Percentiles rank a stretch among this genome's conserved stretches.
Evolutionary conservation across 1,139 yeast genomes (phyloP).

Genomic region (Cylindricascospora bacillispora): DNA sequence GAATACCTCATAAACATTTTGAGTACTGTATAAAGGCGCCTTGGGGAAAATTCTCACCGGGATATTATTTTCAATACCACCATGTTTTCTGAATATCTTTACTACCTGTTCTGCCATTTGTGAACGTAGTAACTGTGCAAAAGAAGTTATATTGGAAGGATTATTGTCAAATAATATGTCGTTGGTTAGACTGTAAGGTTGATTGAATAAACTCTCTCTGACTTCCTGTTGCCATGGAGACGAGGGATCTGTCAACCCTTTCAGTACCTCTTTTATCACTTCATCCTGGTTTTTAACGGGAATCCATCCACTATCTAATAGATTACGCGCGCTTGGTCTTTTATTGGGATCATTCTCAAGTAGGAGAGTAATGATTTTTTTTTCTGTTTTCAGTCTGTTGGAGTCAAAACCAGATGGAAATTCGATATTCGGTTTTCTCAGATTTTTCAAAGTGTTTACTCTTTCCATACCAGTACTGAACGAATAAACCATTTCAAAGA

Average conservation of each 20-base stretch:
- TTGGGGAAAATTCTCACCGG: constrained; percentile 65
- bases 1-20: constrained; percentile 60
- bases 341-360: constrained; percentile 66
- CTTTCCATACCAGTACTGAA: constrained; percentile 89
- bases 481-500: constrained; percentile 85
- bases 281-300: constrained; percentile 89
- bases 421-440: constrained; percentile 45
- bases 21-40: constrained; percentile 54
- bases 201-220: constrained; percentile 69
- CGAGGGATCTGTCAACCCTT: constrained; percentile 74
- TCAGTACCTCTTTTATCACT: constrained; percentile 74
- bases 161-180: constrained; percentile 65
- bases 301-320: constrained; percentile 67
- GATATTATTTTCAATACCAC: constrained; percentile 65
- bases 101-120: constrained; percentile 45
- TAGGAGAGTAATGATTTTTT: constrained; percentile 48
- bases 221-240: constrained; percentile 94
- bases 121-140: constrained; percentile 26
- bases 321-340: constrained; percentile 67
- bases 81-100: constrained; percentile 60
- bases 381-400: constrained; percentile 42
- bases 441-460: constrained; percentile 48
- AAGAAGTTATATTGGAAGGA: constrained; percentile 23
- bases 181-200: constrained; percentile 70
- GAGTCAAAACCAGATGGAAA: constrained; percentile 57